Percentiles rank a stretch among this genome's conserved stretches.
Conservation (phyloP, 371 early-diverging fungal genomes). For the Apophysomyces trapeziformis region DNA sequence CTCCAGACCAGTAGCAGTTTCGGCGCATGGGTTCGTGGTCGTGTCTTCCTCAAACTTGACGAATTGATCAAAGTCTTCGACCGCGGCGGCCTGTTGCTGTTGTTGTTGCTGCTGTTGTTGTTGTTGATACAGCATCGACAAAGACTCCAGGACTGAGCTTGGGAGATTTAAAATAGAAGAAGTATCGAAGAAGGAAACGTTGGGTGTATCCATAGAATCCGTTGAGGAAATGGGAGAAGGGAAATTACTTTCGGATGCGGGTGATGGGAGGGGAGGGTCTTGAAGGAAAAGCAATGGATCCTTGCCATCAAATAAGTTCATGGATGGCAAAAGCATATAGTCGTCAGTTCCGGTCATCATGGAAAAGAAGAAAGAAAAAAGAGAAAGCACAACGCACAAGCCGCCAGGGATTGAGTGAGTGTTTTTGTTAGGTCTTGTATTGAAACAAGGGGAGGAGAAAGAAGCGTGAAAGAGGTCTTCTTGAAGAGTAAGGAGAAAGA, state of each 20-base stretch:
- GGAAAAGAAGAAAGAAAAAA: too few species aligned
- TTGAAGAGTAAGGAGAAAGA: background rate
- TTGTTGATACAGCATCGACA: slow-evolving; percentile 18
- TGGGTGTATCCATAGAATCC: slow-evolving; percentile 32
- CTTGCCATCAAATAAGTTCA: slow-evolving; percentile 30
- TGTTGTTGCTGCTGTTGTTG: background rate
- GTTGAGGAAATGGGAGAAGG: slow-evolving; percentile 37
- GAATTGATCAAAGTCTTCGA: slow-evolving; percentile 41
- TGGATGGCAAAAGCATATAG: slow-evolving; percentile 26
- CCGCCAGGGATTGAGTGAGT: slow-evolving; percentile 12
- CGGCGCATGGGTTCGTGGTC: background rate
- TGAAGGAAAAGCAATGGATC: slow-evolving; percentile 34
- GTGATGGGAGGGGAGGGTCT: slow-evolving; percentile 22
- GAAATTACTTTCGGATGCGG: slow-evolving; percentile 26
- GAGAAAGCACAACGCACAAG: slow-evolving; percentile 5
- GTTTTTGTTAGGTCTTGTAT: background rate
- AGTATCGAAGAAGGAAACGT: background rate
- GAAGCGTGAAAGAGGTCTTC: background rate
- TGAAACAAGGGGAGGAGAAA: background rate
- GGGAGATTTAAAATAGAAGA: slow-evolving; percentile 26
- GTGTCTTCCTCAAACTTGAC: slow-evolving; percentile 38
- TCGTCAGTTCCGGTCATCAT: slow-evolving; percentile 34
- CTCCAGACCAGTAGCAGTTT: slow-evolving; percentile 9
- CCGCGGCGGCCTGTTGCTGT: background rate
- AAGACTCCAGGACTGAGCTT: slow-evolving; percentile 23